Base-by-base conservation (phyloP, 1,284 basidiomycete species). In the Phenoliferia sp. region DNA sequence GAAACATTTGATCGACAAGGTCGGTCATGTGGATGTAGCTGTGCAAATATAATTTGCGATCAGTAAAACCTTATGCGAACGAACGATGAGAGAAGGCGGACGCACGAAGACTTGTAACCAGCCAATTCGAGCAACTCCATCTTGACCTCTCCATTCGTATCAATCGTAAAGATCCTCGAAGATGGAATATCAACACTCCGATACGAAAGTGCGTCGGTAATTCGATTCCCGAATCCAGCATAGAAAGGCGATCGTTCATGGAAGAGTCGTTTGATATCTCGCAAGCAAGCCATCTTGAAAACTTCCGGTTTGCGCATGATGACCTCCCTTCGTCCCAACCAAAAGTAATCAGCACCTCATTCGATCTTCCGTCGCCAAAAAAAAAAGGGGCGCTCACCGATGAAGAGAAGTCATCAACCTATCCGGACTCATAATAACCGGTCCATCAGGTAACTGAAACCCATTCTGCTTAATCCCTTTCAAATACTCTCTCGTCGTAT, bases 281-380 rank as follows among this genome's bases (percentile, higher is more conserved):
- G 85, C 71, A 99, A 81, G 80, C 94, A 98, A 3, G 96, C 95
- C 96, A 99, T 99, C 83, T 99, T 99, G 85, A 99, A 99, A 34
- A 99, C 87, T 78, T 99, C 96, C 0, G 96, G 96, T 81, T 99
- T 98, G 48, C 94, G 88, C 88, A 96, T 90, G 76, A 97, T 94
- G n/a, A 97, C 94, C 80, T 97, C 94, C 3, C 92, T 93, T 6
- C 61, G 60, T 35, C n/a, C n/a, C n/a, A n/a, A n/a, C n/a, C n/a
- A n/a, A 67, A 36, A 19, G 62, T 65, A 17, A n/a, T 3, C 3
- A 36, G n/a, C n/a, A 31, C 32, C 2, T 15, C 5, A 26, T 29
- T 60, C 56, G 56, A 17, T 6, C 1, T 19, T 3, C 17, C 15
- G n/a, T 7, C 2, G 32, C 19, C 3, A 16, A 29, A 22, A 5